Base-by-base conservation (phyloP, 2,329 filamentous ascomycete genomes). In the Xylariales sp. region DNA sequence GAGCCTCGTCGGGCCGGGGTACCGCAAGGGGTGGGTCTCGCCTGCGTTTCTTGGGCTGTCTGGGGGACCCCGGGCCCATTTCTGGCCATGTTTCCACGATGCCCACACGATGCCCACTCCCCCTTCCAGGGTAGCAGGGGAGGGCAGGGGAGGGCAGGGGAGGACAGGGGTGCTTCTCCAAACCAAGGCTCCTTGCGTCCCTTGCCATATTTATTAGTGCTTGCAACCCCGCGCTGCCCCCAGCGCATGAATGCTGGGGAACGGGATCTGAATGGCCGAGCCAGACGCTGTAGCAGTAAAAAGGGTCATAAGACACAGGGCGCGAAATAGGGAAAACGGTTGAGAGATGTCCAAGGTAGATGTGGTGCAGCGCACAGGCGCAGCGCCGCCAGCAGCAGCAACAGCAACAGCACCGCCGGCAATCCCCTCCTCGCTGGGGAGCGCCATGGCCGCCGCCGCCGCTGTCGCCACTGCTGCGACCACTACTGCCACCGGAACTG, bases 211-310 rank as follows among this genome's bases (percentile, higher is more conserved):
- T 73, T 73, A 73, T 71, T 74, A 75, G 64, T 69, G 75, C 71
- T 76, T 69, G 68, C 65, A 65, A 76, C 77, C 77, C 77, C 77
- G 75, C 77, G 75, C 75, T 69, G 69, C 62, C 70, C 70, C 71
- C 64, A 65, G 62, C 63, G 43, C 56, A 12, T 45, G 54, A 50
- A 72, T 67, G 71, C 67, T 68, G 64, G 70, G 70, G 73, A 71
- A 75, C 75, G 77, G 75, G 75, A 77, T 77, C 70, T 78, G 76
- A 78, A 78, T 78, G 76, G 77, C 77, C 76, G 76, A 75, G 72
- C 69, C 64, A 75, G 68, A 69, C 69, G 71, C 72, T 66, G 52
- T 61, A 65, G 53, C 58, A 67, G 50, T 62, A 64, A 49, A 58
- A 67, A 63, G 70, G 75, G 74, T 77, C 75, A 76, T 74, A 76